Evolutionary conservation across 345 rosid genomes (phyloP).

Genomic region (Schrenkiella parvula): DNA sequence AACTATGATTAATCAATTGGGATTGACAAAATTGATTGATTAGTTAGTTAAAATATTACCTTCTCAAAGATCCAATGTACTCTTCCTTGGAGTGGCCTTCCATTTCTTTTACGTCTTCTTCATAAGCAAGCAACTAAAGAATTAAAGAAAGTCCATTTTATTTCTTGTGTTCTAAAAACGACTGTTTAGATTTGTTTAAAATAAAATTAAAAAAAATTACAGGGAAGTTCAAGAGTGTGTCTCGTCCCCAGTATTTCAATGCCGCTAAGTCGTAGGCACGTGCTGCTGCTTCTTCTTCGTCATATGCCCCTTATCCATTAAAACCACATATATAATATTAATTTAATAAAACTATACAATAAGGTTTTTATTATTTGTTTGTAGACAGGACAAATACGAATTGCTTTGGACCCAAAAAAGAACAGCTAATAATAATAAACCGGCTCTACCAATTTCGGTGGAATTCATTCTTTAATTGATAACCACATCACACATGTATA

Average conservation of each 20-base stretch:
- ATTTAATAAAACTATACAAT: not conserved
- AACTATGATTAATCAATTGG: not conserved
- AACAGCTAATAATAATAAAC: constrained; percentile 26
- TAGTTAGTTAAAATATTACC: constrained; percentile 39
- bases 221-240: constrained; percentile 82
- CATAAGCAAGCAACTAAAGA: constrained; percentile 49
- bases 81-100: constrained; percentile 75
- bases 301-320: constrained; percentile 76
- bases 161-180: constrained; percentile 5
- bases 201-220: constrained; percentile 36
- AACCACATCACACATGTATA: constrained; percentile 24
- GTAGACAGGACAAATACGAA: not conserved
- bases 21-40: not conserved
- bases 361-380: not conserved
- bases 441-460: constrained; percentile 27
- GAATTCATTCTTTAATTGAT: constrained; percentile 21
- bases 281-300: constrained; percentile 89
- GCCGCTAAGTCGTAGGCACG: constrained; percentile 98
- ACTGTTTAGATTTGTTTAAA: not conserved
- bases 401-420: constrained; percentile 17
- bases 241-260: constrained; percentile 87
- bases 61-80: constrained; percentile 82
- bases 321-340: constrained; percentile 1
- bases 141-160: not conserved
- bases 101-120: constrained; percentile 72